phyloP scores from a whole-genome alignment of 345 rosid species.

The Citrus trifoliata region DNA sequence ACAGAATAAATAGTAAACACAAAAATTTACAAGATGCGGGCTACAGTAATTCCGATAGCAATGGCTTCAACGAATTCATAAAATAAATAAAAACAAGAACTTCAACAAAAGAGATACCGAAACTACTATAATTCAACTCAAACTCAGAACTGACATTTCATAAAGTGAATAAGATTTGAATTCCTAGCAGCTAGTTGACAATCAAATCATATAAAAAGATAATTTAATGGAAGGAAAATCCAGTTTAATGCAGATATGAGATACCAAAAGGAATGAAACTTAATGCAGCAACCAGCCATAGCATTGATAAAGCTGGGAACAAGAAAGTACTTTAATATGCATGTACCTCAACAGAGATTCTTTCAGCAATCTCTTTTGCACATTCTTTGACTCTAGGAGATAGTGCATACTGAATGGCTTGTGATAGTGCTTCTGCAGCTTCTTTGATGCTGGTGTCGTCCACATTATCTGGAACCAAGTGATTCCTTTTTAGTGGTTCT shows the following conservation, averaged over 20 bases:
- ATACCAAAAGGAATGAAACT: not conserved
- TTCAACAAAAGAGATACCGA: not conserved
- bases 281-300: not conserved
- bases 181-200: not conserved
- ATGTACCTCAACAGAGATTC: slow-evolving; percentile 67
- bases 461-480: slow-evolving; percentile 44
- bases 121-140: not conserved
- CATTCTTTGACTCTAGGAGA: slow-evolving; percentile 49
- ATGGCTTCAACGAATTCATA: too few species aligned
- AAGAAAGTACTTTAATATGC: not conserved
- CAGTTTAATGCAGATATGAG: not conserved
- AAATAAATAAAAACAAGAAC: not conserved
- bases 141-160: not conserved
- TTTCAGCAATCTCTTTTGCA: slow-evolving; percentile 48
- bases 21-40: too few species aligned
- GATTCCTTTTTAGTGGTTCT: slow-evolving; percentile 60
- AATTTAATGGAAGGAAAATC: not conserved
- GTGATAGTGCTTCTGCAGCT: slow-evolving; percentile 53
- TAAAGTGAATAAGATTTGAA: not conserved
- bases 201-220: not conserved
- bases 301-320: not conserved
- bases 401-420: too few species aligned
- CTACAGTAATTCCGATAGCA: too few species aligned
- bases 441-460: slow-evolving; percentile 34
- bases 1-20: not conserved